Evolutionary conservation across 2,329 filamentous ascomycete species (phyloP).

Genomic region (Colletotrichum tanaceti): DNA sequence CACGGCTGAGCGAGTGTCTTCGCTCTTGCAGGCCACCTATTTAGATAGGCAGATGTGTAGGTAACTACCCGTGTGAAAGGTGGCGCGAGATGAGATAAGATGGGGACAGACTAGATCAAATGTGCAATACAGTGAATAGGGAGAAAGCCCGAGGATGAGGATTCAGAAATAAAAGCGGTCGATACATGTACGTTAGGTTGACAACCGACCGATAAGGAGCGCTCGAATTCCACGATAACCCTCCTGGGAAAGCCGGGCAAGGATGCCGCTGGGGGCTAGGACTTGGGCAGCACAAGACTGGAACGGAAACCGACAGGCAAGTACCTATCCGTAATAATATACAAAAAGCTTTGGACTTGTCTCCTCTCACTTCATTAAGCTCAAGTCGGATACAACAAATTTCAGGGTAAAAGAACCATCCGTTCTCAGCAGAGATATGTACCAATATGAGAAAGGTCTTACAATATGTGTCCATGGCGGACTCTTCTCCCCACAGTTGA

Average conservation of each 20-base stretch:
- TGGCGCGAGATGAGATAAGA: not conserved
- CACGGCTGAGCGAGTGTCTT: not conserved
- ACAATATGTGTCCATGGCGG: not conserved
- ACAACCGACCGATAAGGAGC: not conserved
- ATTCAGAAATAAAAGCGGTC: not conserved
- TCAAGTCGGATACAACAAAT: not conserved
- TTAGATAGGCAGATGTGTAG: not conserved
- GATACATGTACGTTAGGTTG: not conserved
- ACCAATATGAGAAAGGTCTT: not conserved
- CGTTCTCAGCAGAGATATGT: not conserved
- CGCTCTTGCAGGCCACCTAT: too few relatives aligned
- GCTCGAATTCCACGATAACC: not conserved
- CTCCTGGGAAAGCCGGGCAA: not conserved
- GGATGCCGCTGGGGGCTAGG: not conserved
- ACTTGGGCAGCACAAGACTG: slow-evolving; percentile 1
- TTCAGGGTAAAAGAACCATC: not conserved
- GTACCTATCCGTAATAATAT: not conserved
- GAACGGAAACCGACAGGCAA: not conserved
- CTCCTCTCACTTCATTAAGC: not conserved
- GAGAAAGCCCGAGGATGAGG: not conserved
- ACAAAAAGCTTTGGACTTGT: not conserved
- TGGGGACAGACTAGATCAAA: not conserved
- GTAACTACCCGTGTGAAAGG: not conserved
- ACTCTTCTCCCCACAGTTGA: not conserved
- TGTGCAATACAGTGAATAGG: not conserved